These are phyloP conservation scores for Coniochaeta sp. DNA, from an alignment of 2,329 filamentous ascomycete genomes.

Conservation along the genomic window DNA sequence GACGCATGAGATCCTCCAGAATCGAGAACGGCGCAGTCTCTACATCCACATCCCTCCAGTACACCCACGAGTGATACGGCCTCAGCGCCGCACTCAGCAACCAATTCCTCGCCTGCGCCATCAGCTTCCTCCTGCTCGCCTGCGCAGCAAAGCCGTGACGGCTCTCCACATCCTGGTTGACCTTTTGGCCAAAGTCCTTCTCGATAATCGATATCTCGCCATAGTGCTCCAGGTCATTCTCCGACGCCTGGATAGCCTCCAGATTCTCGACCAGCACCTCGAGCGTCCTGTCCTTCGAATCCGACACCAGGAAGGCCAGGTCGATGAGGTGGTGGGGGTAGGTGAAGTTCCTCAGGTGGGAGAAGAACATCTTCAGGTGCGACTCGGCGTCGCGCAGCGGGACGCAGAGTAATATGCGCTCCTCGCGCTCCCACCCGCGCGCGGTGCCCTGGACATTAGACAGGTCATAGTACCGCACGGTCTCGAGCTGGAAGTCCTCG, in stretches of 20 bases:
- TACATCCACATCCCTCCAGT: conserved; percentile 98
- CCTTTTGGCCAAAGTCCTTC: conserved; percentile 97
- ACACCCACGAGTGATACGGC: conserved; percentile 97
- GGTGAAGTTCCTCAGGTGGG: conserved; percentile 92
- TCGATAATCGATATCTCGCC: conserved; percentile 97
- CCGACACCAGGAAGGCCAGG: conserved; percentile 91
- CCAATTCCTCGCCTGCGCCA: conserved; percentile 98
- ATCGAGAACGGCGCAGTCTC: conserved; percentile 97
- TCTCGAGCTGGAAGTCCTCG: conserved; percentile 77
- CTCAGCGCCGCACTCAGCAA: conserved; percentile 85
- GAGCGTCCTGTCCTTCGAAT: conserved; percentile 90
- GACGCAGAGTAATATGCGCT: conserved; percentile 90
- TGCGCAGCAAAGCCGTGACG: conserved; percentile 96
- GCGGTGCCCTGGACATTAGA: conserved; percentile 86
- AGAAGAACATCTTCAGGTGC: conserved; percentile 96
- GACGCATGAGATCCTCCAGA: conserved; percentile 93
- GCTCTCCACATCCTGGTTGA: conserved; percentile 95
- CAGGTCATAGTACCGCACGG: conserved; percentile 94
- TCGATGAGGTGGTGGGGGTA: conserved; percentile 97
- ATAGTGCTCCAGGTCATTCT: conserved; percentile 74
- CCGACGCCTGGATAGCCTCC: conserved; percentile 70
- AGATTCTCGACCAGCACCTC: conserved; percentile 68
- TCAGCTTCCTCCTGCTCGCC: conserved; percentile 86
- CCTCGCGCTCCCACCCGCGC: conserved; percentile 91
- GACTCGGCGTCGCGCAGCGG: conserved; percentile 87